Conservation (phyloP, 768 basidiomycete genomes). For the Panellus pusillus region DNA sequence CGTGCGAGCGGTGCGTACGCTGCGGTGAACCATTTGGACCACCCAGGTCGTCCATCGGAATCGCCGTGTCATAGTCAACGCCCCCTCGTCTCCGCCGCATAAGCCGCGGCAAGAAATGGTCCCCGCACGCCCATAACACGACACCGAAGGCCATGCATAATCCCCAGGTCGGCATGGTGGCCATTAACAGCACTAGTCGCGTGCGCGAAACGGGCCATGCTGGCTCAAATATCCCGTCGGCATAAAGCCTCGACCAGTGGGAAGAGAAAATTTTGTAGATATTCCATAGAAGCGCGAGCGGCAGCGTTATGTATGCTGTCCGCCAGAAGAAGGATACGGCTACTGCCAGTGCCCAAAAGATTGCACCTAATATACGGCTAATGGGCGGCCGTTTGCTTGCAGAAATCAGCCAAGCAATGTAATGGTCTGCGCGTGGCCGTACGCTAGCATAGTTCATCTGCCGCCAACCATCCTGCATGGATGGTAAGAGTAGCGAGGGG, state of each 20-base stretch:
- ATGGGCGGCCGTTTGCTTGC: not conserved
- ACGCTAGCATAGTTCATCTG: slow-evolving; percentile 5
- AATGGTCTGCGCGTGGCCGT: not conserved
- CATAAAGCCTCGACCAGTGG: slow-evolving; percentile 2
- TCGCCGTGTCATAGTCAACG: not conserved
- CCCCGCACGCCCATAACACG: slow-evolving; percentile 1
- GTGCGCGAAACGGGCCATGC: slow-evolving; percentile 13
- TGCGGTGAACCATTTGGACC: not conserved
- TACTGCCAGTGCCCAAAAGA: not conserved
- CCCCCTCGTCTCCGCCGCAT: not conserved
- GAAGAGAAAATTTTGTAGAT: slow-evolving; percentile 7
- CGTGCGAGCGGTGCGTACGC: not conserved
- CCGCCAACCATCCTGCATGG: slow-evolving; percentile 13
- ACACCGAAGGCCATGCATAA: slow-evolving; percentile 3
- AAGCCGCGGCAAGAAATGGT: not conserved
- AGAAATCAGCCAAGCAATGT: not conserved
- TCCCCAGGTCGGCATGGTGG: slow-evolving; percentile 8
- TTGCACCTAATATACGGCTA: not conserved
- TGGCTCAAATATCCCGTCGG: slow-evolving; percentile 1
- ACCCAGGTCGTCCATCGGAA: not conserved
- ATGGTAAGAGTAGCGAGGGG: not conserved
- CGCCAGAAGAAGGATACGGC: not conserved
- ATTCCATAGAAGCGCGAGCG: slow-evolving; percentile 4
- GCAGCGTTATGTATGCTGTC: slow-evolving; percentile 14
- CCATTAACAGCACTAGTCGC: slow-evolving; percentile 15